Base-by-base conservation (phyloP, 2,329 filamentous ascomycete species). In the Colletotrichum australisinense region DNA sequence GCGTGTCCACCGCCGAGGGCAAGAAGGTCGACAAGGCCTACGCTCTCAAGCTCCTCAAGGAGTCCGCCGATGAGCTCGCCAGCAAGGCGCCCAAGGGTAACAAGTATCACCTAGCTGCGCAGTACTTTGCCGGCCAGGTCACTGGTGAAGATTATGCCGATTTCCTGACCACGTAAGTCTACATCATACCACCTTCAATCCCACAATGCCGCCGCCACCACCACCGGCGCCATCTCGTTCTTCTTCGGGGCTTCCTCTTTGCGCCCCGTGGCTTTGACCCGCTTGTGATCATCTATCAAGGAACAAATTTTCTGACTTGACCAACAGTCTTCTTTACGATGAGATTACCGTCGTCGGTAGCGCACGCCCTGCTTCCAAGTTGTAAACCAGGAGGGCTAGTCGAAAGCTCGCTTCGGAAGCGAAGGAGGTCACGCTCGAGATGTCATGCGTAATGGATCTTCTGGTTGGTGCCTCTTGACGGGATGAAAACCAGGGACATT, bases 141-240 rank as follows among this genome's bases (percentile, higher is more conserved):
- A 98, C 96, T 3, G 97, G 97, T 69, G 97, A 98, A 88, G 95
- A 98, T 78, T 98, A 98, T 83, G 95, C 95, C 14, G 97, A 99
- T 84, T 98, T 98, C 87, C 85, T 99, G 86, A 98, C 95, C 8
- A 86, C 86, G 92, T 94, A 87, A 88, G 93, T 86, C 65, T 69
- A 28, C 66, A 22, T 46, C 38, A 19, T 22, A 5, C 22, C 24
- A 11, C 11, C 2, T 35, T 4, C 52, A 11, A 56, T 66, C 16
- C 14, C 52, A 35, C 5, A 35, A 35, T 12, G 32, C 32, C 11
- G 32, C 32, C 32, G 32, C 32, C 52, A 60, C 52, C 26, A 22
- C 24, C 52, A 32, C 19, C 53, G 22, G 24, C n/a, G 16, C 19
- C n/a, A 35, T 24, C 12, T 57, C 6, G n/a, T 19, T 52, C 65